Evolutionary conservation across 2,329 filamentous ascomycete genomes (phyloP).

Genomic region (Parafenestella ontariensis): DNA sequence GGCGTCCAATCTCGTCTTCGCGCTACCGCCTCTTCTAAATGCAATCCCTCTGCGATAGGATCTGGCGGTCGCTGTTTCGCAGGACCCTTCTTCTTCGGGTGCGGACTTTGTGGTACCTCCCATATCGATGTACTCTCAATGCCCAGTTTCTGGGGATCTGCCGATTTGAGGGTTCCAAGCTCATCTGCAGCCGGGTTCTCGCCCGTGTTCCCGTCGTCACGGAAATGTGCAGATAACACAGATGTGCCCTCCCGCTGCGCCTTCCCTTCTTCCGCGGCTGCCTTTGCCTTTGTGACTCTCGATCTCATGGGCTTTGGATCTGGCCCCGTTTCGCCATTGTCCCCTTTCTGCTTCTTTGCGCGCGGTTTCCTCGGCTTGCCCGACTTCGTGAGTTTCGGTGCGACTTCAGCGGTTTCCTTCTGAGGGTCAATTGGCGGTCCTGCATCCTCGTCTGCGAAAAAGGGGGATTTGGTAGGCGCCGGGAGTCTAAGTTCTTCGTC

Average conservation of each 20-base stretch:
- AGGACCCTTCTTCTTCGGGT: conserved; percentile 11
- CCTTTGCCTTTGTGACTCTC: conserved; percentile 33
- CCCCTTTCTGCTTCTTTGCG: conserved; percentile 34
- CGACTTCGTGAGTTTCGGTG: conserved; percentile 26
- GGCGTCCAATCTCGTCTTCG: conserved; percentile 49
- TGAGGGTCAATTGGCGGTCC: conserved; percentile 10
- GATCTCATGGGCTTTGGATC: conserved; percentile 32
- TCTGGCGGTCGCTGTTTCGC: conserved; percentile 19
- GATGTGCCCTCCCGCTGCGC: conserved; percentile 19
- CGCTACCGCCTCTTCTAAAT: conserved; percentile 38
- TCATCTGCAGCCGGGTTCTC: conserved; percentile 1
- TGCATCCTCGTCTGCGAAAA: conserved; percentile 20
- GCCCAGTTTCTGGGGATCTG: background rate
- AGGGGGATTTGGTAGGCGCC: conserved; percentile 26
- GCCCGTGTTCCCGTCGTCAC: conserved; percentile 1
- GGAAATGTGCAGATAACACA: conserved; percentile 32
- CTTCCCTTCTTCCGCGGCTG: conserved; percentile 20
- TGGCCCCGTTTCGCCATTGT: conserved; percentile 9
- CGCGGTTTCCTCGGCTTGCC: conserved; percentile 41
- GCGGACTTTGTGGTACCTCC: conserved; percentile 36
- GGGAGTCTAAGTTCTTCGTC: conserved; percentile 26
- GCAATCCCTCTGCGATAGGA: conserved; percentile 17
- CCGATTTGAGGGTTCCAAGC: background rate
- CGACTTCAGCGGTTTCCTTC: background rate
- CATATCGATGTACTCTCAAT: conserved; percentile 26